Evolutionary conservation across 306 rosid genomes (phyloP).

Genomic region (Pyrus betulifolia): DNA sequence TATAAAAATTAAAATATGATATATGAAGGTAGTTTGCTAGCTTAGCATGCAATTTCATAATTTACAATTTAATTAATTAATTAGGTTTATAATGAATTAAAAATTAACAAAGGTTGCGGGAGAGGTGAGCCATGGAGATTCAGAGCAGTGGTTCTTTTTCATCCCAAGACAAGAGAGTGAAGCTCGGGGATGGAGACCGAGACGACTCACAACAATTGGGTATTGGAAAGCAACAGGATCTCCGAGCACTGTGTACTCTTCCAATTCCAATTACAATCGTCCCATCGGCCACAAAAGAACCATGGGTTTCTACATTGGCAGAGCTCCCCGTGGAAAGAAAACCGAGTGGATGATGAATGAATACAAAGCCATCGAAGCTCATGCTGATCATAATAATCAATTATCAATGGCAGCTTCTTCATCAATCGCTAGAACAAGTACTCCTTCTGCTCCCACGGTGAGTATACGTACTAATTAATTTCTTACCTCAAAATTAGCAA

Average conservation of each 20-base stretch:
- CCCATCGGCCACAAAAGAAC: conserved; percentile 65
- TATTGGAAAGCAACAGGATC: conserved; percentile 95
- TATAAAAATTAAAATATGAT: too few relatives aligned
- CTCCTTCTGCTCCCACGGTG: background rate
- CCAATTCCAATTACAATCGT: conserved; percentile 15
- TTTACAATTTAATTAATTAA: background rate
- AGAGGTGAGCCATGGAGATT: conserved; percentile 46
- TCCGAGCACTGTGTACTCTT: conserved; percentile 58
- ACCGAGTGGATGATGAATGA: conserved; percentile 98
- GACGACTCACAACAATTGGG: conserved; percentile 56
- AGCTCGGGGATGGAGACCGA: conserved; percentile 85
- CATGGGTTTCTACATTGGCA: conserved; percentile 81
- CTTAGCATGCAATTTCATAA: conserved; percentile 27
- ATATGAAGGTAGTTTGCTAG: too few relatives aligned
- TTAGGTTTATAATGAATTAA: background rate
- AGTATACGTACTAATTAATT: background rate
- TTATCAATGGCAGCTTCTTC: conserved; percentile 7
- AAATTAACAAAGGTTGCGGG: conserved; percentile 51
- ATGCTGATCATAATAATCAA: background rate
- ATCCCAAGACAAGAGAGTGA: conserved; percentile 73
- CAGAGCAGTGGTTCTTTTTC: conserved; percentile 88
- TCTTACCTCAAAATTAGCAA: too few relatives aligned
- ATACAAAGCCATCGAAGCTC: conserved; percentile 43
- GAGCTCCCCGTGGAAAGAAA: conserved; percentile 68
- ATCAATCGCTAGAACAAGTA: background rate